phyloP scores from a whole-genome alignment of 2,329 filamentous ascomycete genomes.

The Stagonosporopsis cucurbitacearum region DNA sequence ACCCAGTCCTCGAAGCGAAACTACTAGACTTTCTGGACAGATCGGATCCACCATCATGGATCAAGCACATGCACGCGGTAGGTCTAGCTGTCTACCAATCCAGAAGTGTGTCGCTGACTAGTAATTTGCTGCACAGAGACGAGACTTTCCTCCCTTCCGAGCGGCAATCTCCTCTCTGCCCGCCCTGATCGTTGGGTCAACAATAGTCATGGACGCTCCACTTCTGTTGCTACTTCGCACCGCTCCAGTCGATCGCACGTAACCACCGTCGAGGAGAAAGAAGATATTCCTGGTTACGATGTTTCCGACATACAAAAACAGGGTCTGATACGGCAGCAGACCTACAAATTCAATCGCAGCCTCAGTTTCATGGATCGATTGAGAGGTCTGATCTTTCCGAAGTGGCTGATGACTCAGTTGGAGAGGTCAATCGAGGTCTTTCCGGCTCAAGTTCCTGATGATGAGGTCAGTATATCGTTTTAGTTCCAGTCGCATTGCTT shows the following conservation, averaged over 20 bases:
- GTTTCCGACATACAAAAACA: background rate
- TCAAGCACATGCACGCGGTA: background rate
- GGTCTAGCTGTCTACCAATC: background rate
- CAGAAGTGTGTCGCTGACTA: too few species aligned
- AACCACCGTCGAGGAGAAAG: background rate
- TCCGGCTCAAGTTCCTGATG: background rate
- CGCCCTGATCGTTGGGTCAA: background rate
- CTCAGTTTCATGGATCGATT: background rate
- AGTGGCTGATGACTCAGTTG: background rate
- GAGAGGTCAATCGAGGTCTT: background rate
- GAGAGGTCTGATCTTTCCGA: background rate
- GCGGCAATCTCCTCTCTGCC: background rate
- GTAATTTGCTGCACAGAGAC: background rate
- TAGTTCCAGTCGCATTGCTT: background rate
- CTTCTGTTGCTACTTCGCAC: background rate
- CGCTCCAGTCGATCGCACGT: background rate
- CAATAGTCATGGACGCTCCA: background rate
- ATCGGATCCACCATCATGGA: background rate
- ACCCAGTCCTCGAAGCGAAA: background rate
- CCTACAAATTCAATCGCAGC: background rate
- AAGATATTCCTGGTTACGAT: background rate
- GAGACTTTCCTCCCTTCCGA: background rate
- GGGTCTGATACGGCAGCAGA: background rate
- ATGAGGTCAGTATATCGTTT: background rate
- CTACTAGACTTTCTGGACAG: background rate